Evolutionary conservation across 2,329 filamentous ascomycete species (phyloP).

Genomic region (Ceratocystis harringtonii): DNA sequence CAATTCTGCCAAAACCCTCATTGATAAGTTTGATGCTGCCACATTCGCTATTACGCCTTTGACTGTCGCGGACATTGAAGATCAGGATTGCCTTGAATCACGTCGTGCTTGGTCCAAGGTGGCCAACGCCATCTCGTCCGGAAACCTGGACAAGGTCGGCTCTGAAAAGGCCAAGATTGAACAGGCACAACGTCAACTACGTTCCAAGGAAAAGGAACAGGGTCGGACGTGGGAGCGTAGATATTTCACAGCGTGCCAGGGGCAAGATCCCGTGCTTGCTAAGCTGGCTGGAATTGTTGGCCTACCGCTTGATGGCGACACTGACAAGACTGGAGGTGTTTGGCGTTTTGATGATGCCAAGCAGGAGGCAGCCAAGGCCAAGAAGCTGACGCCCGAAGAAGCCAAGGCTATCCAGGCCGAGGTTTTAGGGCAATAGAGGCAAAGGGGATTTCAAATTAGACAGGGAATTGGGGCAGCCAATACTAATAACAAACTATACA

Average conservation of each 20-base stretch:
- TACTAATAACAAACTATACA: not conserved
- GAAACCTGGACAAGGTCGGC: slow-evolving; percentile 70
- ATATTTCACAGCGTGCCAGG: slow-evolving; percentile 53
- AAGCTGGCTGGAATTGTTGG: slow-evolving; percentile 33
- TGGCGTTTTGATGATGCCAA: slow-evolving; percentile 43
- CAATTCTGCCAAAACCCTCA: slow-evolving; percentile 32
- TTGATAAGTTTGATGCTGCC: slow-evolving; percentile 48
- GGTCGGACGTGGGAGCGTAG: slow-evolving; percentile 64
- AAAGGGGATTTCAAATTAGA: not conserved
- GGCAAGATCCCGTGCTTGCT: slow-evolving; percentile 32
- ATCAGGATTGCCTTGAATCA: slow-evolving; percentile 78
- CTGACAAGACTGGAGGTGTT: slow-evolving; percentile 45
- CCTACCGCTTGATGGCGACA: slow-evolving; percentile 36
- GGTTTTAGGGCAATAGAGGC: slow-evolving; percentile 24
- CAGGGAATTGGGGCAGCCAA: not conserved
- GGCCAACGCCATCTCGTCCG: slow-evolving; percentile 55
- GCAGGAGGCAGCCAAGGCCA: slow-evolving; percentile 21
- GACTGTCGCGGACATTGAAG: slow-evolving; percentile 52
- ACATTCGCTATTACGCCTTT: slow-evolving; percentile 49
- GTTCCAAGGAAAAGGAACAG: slow-evolving; percentile 60
- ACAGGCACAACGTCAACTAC: slow-evolving; percentile 62
- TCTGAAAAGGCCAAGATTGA: slow-evolving; percentile 80
- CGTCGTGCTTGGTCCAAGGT: slow-evolving; percentile 80
- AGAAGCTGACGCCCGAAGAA: slow-evolving; percentile 28
- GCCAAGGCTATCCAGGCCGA: slow-evolving; percentile 33